Base-by-base conservation (phyloP, 768 basidiomycete genomes). In the Mycena maculata region DNA sequence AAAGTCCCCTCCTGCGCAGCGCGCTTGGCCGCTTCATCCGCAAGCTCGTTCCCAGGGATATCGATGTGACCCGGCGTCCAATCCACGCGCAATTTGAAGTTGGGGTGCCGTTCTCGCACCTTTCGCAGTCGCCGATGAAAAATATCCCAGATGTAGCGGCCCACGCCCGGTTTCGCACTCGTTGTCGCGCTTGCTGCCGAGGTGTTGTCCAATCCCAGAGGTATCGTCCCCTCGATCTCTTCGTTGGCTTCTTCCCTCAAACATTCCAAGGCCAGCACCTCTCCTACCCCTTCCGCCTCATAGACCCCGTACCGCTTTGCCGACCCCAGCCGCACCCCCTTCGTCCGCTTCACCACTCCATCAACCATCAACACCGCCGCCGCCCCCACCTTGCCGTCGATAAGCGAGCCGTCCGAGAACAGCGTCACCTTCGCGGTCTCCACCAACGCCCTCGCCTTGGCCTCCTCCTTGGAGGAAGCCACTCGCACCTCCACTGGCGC, bases 381-480 rank as follows among this genome's bases (percentile, higher is more conserved):
- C 18, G 66, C 65, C 2, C 74, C 72, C 9, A 75, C 63, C 15
- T 39, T 27, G 12, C 63, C 69, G 22, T 71, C 60, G 2, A 54
- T 47, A 12, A 71, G 71, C 2, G 71, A 73, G 30, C 72, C 67
- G 52, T 75, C 72, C 8, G 66, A 65, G 58, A 65, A 72, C 13
- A 73, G 55, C 31, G 36, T n/a, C 25, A 72, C 53, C n/a, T 60
- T 55, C 25, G 63, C 33, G 25, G 63, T 48, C 50, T 71, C 65
- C 6, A 30, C 36, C 4, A 39, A 16, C 13, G 68, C 70, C 18
- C 39, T 3, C 22, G 22, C 42, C 28, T 63, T 62, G 7, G 65
- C 56, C 27, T 55, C 52, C 15, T 71, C 67, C 42, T 66, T 66
- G 15, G 30, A 56, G 6, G 39, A 48, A 3, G 69, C 42, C 20